Evolutionary conservation across 2,329 filamentous ascomycete species (phyloP).

Genomic region (Xylaria hypoxylon): DNA sequence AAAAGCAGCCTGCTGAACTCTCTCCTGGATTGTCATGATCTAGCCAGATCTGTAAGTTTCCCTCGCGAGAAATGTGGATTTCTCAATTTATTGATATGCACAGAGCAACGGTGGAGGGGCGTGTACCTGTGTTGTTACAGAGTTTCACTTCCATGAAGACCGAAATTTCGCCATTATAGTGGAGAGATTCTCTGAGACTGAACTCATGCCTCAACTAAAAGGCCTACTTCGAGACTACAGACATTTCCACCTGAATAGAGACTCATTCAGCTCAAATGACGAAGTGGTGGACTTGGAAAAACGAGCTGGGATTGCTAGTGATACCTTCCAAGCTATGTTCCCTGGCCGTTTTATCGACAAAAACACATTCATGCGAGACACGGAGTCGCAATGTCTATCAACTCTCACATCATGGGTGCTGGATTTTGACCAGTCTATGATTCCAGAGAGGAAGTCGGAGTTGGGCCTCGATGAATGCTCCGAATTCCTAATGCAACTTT

Average conservation of each 20-base stretch:
- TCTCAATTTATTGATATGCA: neutral
- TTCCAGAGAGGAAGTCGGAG: conserved; percentile 15
- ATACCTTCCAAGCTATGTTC: conserved; percentile 56
- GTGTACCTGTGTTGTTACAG: conserved; percentile 62
- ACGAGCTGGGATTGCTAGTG: conserved; percentile 51
- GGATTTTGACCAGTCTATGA: conserved; percentile 25
- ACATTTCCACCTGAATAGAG: conserved; percentile 48
- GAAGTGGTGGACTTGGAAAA: conserved; percentile 46
- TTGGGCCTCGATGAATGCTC: conserved; percentile 51
- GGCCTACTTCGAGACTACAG: conserved; percentile 55
- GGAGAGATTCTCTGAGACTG: conserved; percentile 49
- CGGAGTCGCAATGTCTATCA: conserved; percentile 33
- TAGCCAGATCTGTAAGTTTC: conserved; percentile 58
- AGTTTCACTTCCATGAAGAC: conserved; percentile 56
- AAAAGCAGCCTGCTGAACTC: conserved; percentile 65
- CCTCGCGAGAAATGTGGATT: neutral
- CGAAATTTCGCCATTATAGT: conserved; percentile 52
- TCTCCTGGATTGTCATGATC: conserved; percentile 55
- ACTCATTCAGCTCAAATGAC: conserved; percentile 37
- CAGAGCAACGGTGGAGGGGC: conserved; percentile 59
- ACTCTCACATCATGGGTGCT: conserved; percentile 45
- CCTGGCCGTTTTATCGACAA: conserved; percentile 40
- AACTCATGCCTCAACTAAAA: conserved; percentile 52
- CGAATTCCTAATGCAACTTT: conserved; percentile 50
- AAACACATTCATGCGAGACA: conserved; percentile 37